phyloP scores from a whole-genome alignment of 306 rosid species.

The Fagus sylvatica region DNA sequence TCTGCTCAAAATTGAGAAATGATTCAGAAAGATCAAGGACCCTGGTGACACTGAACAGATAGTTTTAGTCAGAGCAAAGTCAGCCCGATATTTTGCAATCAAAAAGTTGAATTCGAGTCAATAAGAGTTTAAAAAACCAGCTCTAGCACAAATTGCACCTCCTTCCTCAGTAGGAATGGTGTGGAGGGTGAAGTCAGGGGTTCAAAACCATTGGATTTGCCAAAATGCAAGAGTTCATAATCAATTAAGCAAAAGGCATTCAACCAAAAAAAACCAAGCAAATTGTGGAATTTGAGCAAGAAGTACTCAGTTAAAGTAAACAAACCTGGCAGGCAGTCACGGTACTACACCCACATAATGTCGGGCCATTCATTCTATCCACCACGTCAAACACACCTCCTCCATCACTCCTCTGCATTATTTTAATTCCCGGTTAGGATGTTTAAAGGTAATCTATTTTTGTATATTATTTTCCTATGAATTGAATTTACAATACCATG shows the following conservation, averaged over 20 bases:
- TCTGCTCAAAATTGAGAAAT: not conserved
- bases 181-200: not conserved
- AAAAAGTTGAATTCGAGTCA: not conserved
- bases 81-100: not conserved
- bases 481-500: slow-evolving; percentile 57
- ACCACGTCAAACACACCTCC: slow-evolving; percentile 83
- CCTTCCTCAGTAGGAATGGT: not conserved
- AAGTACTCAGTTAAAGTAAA: not conserved
- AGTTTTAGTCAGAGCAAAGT: not conserved
- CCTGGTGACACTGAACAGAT: not conserved
- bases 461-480: not conserved
- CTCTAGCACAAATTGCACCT: not conserved
- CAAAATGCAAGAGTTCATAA: slow-evolving; percentile 2
- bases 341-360: slow-evolving; percentile 80
- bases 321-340: slow-evolving; percentile 85
- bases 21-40: not conserved
- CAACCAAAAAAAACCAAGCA: not conserved
- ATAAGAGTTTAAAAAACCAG: not conserved
- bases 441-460: slow-evolving; percentile 17
- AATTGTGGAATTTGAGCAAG: slow-evolving; percentile 5
- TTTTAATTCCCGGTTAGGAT: slow-evolving; percentile 28
- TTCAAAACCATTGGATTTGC: not conserved
- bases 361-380: slow-evolving; percentile 78
- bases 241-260: slow-evolving; percentile 7
- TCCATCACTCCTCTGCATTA: slow-evolving; percentile 92